Percentiles rank a stretch among this genome's conserved stretches.
These are phyloP conservation scores for Solanum chacoense DNA, from an alignment of 305 asterid genomes.

Conservation along the genomic window DNA sequence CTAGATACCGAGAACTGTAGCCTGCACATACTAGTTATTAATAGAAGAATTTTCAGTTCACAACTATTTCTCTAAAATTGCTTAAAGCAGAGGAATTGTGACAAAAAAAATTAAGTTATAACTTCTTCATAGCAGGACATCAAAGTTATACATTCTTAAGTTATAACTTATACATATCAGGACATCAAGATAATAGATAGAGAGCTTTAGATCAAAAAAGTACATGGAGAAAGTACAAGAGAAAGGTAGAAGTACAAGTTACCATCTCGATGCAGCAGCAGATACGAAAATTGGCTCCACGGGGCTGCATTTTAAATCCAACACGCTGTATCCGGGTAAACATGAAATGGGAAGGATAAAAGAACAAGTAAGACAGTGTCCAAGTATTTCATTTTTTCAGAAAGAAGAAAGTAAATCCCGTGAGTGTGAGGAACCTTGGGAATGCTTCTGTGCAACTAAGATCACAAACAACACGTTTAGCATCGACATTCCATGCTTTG, in stretches of 20 bases:
- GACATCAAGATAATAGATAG: neutral
- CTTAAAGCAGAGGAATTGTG: neutral
- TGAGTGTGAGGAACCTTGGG: constrained; percentile 48
- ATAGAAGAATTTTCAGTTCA: neutral
- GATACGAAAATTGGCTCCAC: constrained; percentile 95
- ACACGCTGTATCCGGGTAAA: constrained; percentile 46
- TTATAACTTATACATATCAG: neutral
- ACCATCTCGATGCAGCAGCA: constrained; percentile 94
- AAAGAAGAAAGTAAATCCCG: constrained; percentile 7
- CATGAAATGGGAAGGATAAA: constrained; percentile 5
- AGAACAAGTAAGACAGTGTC: neutral
- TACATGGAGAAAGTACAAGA: neutral
- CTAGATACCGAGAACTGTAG: neutral
- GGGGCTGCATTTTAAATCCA: constrained; percentile 98
- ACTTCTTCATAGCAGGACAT: neutral
- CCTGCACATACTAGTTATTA: neutral
- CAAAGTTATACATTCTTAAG: neutral
- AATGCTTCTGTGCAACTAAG: constrained; percentile 57
- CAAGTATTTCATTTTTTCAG: neutral
- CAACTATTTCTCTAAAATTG: neutral
- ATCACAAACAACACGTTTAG: constrained; percentile 97
- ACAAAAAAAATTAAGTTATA: neutral
- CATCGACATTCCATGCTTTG: constrained; percentile 96
- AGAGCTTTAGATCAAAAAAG: neutral
- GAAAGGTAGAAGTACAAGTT: constrained; percentile 8